phyloP scores from a whole-genome alignment of 495 filamentous ascomycete species.

The Aspergillus egyptiacus region DNA sequence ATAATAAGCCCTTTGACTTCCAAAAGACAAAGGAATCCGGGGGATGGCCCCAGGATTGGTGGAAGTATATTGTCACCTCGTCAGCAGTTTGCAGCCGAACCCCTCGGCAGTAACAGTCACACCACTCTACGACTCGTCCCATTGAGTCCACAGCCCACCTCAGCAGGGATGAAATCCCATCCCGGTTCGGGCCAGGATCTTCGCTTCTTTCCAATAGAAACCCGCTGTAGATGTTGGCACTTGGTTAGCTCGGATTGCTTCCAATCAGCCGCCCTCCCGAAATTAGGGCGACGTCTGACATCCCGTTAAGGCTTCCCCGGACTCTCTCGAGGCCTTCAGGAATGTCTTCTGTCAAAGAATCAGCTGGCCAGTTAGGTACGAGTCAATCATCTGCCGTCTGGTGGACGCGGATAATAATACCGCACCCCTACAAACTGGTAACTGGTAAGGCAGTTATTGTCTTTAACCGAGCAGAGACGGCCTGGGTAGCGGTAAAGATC shows the following conservation, averaged over 20 bases:
- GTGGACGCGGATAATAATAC: too few relatives aligned
- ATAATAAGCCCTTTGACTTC: too few relatives aligned
- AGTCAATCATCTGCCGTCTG: too few relatives aligned
- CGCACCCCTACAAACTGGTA: too few relatives aligned
- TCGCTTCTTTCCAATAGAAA: background rate
- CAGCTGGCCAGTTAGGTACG: too few relatives aligned
- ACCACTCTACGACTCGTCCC: background rate
- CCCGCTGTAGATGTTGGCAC: background rate
- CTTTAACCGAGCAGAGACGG: too few relatives aligned
- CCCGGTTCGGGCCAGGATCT: background rate
- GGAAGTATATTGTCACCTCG: too few relatives aligned
- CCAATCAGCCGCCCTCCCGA: background rate
- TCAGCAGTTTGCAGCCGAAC: background rate
- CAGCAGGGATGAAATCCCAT: background rate
- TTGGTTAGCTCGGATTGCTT: background rate
- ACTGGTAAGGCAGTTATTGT: too few relatives aligned
- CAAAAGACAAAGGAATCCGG: background rate
- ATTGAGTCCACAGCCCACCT: background rate
- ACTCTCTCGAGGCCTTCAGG: too few relatives aligned
- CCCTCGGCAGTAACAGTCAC: constrained; percentile 4
- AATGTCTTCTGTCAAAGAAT: too few relatives aligned
- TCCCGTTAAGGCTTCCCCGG: too few relatives aligned
- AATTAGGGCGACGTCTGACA: background rate
- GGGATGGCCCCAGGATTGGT: background rate
- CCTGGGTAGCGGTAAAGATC: too few relatives aligned